Conservation (phyloP, 805 yeast genomes). For the Cyberlindnera mycetangii region DNA sequence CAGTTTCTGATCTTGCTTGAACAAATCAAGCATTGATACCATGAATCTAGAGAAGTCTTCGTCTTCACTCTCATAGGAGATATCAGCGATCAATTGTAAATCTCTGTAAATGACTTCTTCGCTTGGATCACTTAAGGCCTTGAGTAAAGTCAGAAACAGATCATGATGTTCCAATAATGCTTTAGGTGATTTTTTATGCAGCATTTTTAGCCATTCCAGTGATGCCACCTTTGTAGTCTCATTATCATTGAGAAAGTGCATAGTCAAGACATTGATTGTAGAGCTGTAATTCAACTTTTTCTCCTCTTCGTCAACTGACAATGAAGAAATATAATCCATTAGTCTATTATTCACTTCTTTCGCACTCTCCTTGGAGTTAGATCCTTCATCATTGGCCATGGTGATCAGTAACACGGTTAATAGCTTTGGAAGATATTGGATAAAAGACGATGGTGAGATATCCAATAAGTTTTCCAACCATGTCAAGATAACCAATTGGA, state of each 20-base stretch:
- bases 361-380: slow-evolving; percentile 51
- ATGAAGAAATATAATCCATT: slow-evolving; percentile 41
- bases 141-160: slow-evolving; percentile 73
- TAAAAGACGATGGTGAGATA: slow-evolving; percentile 72
- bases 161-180: slow-evolving; percentile 54
- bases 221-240: slow-evolving; percentile 82
- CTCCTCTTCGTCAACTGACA: slow-evolving; percentile 28
- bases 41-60: slow-evolving; percentile 74
- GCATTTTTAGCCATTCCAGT: slow-evolving; percentile 83
- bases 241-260: slow-evolving; percentile 70
- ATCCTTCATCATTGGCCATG: slow-evolving; percentile 43
- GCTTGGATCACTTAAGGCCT: slow-evolving; percentile 67
- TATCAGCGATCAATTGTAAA: slow-evolving; percentile 66
- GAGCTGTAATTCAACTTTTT: slow-evolving; percentile 47
- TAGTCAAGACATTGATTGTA: slow-evolving; percentile 66
- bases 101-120: slow-evolving; percentile 77
- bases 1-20: slow-evolving; percentile 65
- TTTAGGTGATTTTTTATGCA: slow-evolving; percentile 67
- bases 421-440: slow-evolving; percentile 71
- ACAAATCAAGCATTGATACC: slow-evolving; percentile 63
- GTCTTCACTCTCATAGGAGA: slow-evolving; percentile 69
- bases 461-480: slow-evolving; percentile 79
- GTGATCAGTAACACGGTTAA: slow-evolving; percentile 65
- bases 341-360: slow-evolving; percentile 54
- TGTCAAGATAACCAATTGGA: slow-evolving; percentile 72